Evolutionary conservation across 257 asterid genomes (phyloP).

Genomic region (Gentiana dahurica): DNA sequence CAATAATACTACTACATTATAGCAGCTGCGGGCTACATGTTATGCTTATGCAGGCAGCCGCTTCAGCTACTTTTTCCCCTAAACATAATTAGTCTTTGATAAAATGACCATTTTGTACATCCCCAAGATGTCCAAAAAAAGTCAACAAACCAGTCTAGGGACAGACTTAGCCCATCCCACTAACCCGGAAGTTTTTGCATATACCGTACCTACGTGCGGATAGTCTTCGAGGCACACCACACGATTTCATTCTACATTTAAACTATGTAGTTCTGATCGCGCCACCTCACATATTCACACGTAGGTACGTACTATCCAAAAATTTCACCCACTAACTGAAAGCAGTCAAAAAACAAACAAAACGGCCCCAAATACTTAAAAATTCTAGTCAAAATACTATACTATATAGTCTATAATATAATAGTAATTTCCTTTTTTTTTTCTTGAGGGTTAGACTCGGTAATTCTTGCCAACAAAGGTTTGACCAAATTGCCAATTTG

Average conservation of each 20-base stretch:
- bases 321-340: slow-evolving; percentile 17
- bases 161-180: slow-evolving; percentile 19
- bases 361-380: neutral
- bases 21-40: slow-evolving; percentile 75
- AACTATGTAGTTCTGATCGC: too few relatives aligned
- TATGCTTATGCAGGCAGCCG: slow-evolving; percentile 36
- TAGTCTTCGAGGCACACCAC: too few relatives aligned
- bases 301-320: too few relatives aligned
- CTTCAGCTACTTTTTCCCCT: slow-evolving; percentile 40
- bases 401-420: too few relatives aligned
- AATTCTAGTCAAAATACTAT: too few relatives aligned
- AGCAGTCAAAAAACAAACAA: slow-evolving; percentile 10
- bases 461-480: neutral
- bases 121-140: neutral
- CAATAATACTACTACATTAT: neutral
- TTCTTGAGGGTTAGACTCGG: neutral
- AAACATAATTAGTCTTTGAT: neutral
- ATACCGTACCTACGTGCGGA: too few relatives aligned
- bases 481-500: too few relatives aligned
- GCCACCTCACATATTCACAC: too few relatives aligned
- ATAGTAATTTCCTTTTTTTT: too few relatives aligned
- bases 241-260: too few relatives aligned
- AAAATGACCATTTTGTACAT: slow-evolving; percentile 3
- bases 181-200: too few relatives aligned
- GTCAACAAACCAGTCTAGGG: neutral